These are phyloP conservation scores for Juncus inflexus DNA, from an alignment of 176 grass and related monocot species.

Conservation along the genomic window DNA sequence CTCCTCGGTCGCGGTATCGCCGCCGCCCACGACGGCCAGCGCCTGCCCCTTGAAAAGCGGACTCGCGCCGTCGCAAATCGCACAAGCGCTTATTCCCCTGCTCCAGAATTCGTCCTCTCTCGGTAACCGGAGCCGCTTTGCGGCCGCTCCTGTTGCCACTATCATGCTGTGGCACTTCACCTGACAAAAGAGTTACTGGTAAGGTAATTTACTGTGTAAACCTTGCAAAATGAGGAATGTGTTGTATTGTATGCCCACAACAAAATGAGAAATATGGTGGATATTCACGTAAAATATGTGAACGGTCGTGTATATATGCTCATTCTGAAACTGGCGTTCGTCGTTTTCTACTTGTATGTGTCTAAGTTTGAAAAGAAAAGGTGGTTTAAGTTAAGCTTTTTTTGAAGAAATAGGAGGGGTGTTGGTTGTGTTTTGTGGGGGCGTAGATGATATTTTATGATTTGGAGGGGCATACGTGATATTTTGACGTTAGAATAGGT, in stretches of 20 bases:
- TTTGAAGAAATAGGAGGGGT: no score
- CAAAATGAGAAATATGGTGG: no score
- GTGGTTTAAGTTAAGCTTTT: neutral
- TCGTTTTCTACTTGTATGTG: no score
- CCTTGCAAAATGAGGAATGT: no score
- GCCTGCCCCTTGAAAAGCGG: constrained; percentile 83
- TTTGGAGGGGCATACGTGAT: constrained; percentile 1
- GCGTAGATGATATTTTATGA: neutral
- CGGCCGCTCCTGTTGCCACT: constrained; percentile 89
- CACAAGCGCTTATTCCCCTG: constrained; percentile 95
- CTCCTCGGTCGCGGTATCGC: constrained; percentile 91
- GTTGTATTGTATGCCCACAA: no score
- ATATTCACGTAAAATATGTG: no score
- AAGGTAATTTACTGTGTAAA: no score
- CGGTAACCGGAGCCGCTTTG: constrained; percentile 67
- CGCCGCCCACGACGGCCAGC: constrained; percentile 92
- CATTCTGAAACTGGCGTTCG: no score
- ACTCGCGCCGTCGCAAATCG: constrained; percentile 97
- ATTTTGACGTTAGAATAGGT: neutral
- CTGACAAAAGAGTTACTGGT: no score
- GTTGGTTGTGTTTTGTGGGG: no score
- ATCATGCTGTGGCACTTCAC: constrained; percentile 85
- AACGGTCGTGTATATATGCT: no score
- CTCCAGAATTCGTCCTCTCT: constrained; percentile 99
- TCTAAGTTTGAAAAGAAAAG: no score